A percentile compares a stretch with the other conserved stretches of the same genome.
phyloP scores from a whole-genome alignment of 2,329 filamentous ascomycete genomes.

The Mycocentrospora acerina region DNA sequence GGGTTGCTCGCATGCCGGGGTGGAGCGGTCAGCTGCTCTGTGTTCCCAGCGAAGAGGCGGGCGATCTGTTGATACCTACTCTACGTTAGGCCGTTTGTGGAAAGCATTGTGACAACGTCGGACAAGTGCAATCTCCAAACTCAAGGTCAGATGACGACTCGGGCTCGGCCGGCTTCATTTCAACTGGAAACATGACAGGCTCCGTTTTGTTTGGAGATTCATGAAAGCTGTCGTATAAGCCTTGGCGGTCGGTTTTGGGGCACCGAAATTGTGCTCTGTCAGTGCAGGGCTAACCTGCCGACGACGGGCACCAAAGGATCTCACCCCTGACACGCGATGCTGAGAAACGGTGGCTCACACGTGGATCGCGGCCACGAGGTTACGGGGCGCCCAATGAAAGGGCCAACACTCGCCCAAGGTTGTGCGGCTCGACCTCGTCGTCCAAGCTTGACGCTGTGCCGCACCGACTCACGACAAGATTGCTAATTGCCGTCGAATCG shows the following conservation, averaged over 20 bases:
- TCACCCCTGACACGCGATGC: constrained; percentile 3
- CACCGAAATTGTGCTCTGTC: no score
- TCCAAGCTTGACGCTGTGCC: constrained; percentile 2
- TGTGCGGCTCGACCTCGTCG: constrained; percentile 1
- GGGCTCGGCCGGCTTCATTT: constrained; percentile 18
- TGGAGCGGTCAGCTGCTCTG: constrained; percentile 20
- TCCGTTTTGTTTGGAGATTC: constrained; percentile 19
- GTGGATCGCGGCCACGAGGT: constrained; percentile 15
- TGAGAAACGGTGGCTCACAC: constrained; percentile 16
- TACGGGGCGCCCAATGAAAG: constrained; percentile 11
- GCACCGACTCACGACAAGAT: constrained; percentile 12
- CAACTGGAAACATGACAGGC: constrained; percentile 20
- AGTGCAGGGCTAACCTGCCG: no score
- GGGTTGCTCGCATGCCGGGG: constrained; percentile 12
- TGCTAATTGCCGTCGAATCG: constrained; percentile 20
- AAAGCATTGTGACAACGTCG: background rate
- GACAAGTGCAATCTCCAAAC: background rate
- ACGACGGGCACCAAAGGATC: no score
- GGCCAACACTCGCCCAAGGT: background rate
- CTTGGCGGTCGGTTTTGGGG: no score
- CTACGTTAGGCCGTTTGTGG: constrained; percentile 5
- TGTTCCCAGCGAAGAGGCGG: constrained; percentile 14
- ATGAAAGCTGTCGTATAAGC: no score
- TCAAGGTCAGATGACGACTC: constrained; percentile 17
- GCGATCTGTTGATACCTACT: constrained; percentile 6